Evolutionary conservation across 305 asterid genomes (phyloP), one percentile per base, ranked within the genome.

Genomic region (Lippia alba): DNA sequence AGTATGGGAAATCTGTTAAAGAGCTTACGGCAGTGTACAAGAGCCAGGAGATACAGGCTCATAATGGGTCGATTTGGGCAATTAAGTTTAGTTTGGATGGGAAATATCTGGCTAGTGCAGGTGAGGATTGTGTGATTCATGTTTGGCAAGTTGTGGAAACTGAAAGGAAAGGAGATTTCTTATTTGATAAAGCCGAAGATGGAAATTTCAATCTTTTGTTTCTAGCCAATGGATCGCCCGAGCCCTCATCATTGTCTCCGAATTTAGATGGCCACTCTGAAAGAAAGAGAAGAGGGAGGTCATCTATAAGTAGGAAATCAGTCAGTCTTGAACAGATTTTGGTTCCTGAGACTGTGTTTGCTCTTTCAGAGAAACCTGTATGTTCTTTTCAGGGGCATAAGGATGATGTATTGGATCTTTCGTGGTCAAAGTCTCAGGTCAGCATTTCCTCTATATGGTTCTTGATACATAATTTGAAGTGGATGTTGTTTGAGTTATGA

Each of bases 361-460:
- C 94, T 63, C 96, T 95, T 62, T 80, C 86, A 32, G 99, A 95
- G 63, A 89, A 89, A 78, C 97, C 98, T 34, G 66, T 79, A 33
- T 84, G 96, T 82, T 92, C 98, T 73, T 87, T 95, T 69, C 84
- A 84, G 71, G 99, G 99, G 60, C 99, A 95, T 78, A 68, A 74
- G 68, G 91, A 85, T 76, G 98, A 87, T 77, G 96, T 95, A 46
- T 86, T 95, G 79, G 97, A 95, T 83, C 91, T 95, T 66, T 95
- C 99, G 14, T 95, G 99, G 99, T 95, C 99, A 80, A 95, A 92
- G 81, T 92, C 97, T 69, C 96, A 92, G 94, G 99, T 92, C 71
- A 54, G 41, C 77, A 65, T 53, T 61, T 44, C 34, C 34, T 18
- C 55, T 36, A 20, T 48, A 17, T 30, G 39, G 18, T 66, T 59